These are phyloP conservation scores for Colletotrichum musae DNA, from an alignment of 2,329 filamentous ascomycete species.

Conservation along the genomic window DNA sequence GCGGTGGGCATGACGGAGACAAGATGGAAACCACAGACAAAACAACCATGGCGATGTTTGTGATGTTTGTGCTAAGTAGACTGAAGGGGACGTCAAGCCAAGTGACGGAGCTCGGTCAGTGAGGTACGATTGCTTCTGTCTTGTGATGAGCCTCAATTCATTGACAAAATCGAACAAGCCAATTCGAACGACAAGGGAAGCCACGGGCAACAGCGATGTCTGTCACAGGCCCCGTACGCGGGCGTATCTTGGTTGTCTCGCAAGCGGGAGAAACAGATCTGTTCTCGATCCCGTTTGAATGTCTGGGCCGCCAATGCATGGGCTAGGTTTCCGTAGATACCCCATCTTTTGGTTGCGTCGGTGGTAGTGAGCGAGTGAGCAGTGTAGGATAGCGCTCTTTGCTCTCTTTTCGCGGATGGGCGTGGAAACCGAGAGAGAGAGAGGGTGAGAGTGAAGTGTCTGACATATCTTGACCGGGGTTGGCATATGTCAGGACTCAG, in stretches of 20 bases:
- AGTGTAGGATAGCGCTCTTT: too few relatives aligned
- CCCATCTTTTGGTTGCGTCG: slow-evolving; percentile 12
- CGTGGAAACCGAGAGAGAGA: neutral
- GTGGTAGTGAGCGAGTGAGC: neutral
- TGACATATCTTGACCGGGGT: slow-evolving; percentile 28
- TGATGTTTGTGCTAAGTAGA: too few relatives aligned
- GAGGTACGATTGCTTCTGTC: too few relatives aligned
- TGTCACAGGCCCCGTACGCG: neutral
- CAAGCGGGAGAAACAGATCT: slow-evolving; percentile 18
- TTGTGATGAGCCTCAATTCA: slow-evolving; percentile 10
- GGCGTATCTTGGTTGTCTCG: slow-evolving; percentile 17
- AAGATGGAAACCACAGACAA: too few relatives aligned
- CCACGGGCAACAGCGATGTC: slow-evolving; percentile 1
- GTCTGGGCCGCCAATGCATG: slow-evolving; percentile 13
- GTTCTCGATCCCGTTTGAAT: slow-evolving; percentile 26
- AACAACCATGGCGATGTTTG: too few relatives aligned
- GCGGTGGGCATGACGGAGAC: too few relatives aligned
- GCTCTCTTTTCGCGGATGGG: too few relatives aligned
- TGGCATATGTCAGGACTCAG: slow-evolving; percentile 30
- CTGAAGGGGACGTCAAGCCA: too few relatives aligned
- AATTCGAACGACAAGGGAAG: neutral
- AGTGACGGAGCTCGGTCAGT: neutral
- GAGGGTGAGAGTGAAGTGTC: slow-evolving; percentile 18
- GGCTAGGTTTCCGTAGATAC: too few relatives aligned
- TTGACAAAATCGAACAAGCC: neutral